Evolutionary conservation across 2,329 filamentous ascomycete genomes (phyloP).

Genomic region (Apiospora saccharicola): DNA sequence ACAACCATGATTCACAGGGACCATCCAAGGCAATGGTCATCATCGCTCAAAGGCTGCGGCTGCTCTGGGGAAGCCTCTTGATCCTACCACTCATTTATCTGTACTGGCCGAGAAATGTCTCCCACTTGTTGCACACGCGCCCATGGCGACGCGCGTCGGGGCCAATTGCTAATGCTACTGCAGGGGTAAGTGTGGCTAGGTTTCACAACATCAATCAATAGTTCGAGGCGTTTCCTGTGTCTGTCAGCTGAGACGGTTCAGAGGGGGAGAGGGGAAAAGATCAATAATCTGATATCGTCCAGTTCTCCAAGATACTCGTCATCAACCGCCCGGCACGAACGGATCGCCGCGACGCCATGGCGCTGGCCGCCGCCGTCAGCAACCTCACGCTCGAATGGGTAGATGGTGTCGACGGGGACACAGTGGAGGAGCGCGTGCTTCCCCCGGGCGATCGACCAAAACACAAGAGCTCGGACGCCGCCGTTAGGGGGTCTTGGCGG

Average conservation of each 20-base stretch:
- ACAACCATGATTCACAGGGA: too few relatives aligned
- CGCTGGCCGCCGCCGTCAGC: slow-evolving; percentile 51
- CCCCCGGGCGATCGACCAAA: slow-evolving; percentile 45
- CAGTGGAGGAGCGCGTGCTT: slow-evolving; percentile 40
- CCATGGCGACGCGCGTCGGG: not conserved
- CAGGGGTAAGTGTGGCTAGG: not conserved
- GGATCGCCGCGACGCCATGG: slow-evolving; percentile 58
- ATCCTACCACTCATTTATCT: slow-evolving; percentile 8
- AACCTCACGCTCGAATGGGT: slow-evolving; percentile 41
- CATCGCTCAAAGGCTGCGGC: not conserved
- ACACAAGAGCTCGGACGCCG: not conserved
- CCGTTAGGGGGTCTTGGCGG: slow-evolving; percentile 46
- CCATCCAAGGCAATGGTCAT: not conserved
- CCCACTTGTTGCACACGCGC: not conserved
- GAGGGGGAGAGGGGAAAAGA: not conserved
- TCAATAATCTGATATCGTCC: not conserved
- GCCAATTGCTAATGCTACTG: slow-evolving; percentile 1
- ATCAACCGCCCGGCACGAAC: slow-evolving; percentile 54
- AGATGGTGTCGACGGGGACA: not conserved
- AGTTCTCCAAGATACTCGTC: slow-evolving; percentile 42
- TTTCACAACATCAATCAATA: not conserved
- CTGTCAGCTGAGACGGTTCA: too few relatives aligned
- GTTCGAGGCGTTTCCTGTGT: not conserved
- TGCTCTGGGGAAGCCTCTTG: slow-evolving; percentile 4
- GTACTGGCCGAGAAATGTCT: slow-evolving; percentile 13